These are phyloP conservation scores for Penicillium olsonii DNA, from an alignment of 2,329 filamentous ascomycete genomes.

Conservation along the genomic window DNA sequence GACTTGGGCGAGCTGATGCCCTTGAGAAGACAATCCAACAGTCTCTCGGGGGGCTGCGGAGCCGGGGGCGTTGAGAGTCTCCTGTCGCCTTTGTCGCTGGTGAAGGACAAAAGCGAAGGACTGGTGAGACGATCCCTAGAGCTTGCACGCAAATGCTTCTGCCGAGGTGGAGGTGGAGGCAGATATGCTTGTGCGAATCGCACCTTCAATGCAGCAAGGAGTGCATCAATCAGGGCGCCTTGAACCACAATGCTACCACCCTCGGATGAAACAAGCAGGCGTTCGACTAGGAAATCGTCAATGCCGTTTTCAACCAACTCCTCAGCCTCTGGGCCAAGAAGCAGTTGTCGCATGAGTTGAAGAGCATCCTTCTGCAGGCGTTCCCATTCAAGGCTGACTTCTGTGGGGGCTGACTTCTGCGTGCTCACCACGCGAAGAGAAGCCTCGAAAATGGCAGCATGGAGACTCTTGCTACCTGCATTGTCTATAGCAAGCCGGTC, in stretches of 20 bases:
- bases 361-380: slow-evolving; percentile 72
- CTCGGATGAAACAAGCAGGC: slow-evolving; percentile 63
- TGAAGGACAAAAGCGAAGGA: slow-evolving; percentile 47
- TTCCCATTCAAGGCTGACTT: slow-evolving; percentile 56
- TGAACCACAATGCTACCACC: slow-evolving; percentile 69
- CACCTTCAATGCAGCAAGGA: slow-evolving; percentile 72
- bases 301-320: slow-evolving; percentile 54
- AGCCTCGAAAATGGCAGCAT: slow-evolving; percentile 35
- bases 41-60: slow-evolving; percentile 60
- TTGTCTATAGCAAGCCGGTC: slow-evolving; percentile 21
- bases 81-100: slow-evolving; percentile 47
- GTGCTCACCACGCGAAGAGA: slow-evolving; percentile 32
- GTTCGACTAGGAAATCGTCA: slow-evolving; percentile 69
- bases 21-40: slow-evolving; percentile 76
- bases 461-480: slow-evolving; percentile 32
- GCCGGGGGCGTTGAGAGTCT: slow-evolving; percentile 32
- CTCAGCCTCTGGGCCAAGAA: slow-evolving; percentile 43
- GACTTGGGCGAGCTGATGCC: slow-evolving; percentile 76
- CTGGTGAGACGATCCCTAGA: slow-evolving; percentile 45
- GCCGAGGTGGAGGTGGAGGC: slow-evolving; percentile 30
- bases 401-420: slow-evolving; percentile 15
- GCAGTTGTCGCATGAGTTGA: slow-evolving; percentile 59
- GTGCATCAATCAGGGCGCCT: slow-evolving; percentile 74
- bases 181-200: slow-evolving; percentile 42
- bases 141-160: slow-evolving; percentile 38